Conservation (phyloP, 2,329 filamentous ascomycete species). For the Calonectria pteridis region DNA sequence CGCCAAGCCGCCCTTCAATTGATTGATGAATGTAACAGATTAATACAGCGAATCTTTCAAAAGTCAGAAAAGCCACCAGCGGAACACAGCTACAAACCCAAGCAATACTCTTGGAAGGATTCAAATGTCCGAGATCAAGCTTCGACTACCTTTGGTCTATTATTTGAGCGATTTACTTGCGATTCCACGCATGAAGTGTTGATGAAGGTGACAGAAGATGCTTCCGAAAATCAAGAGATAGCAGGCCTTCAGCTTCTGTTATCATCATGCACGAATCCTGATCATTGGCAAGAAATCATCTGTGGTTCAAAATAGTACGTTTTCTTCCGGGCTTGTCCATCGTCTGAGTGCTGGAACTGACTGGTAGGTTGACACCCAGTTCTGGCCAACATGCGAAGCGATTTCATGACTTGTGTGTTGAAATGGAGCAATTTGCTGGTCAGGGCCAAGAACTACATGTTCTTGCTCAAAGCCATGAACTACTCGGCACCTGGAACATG, state of each 20-base stretch:
- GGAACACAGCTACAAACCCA: neutral
- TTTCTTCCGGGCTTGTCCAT: no score
- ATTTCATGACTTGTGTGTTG: neutral
- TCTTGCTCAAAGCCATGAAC: neutral
- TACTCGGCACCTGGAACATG: neutral
- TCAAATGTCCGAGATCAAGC: neutral
- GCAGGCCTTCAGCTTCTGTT: neutral
- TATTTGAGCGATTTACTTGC: neutral
- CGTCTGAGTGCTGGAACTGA: neutral
- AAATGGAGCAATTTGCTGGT: neutral
- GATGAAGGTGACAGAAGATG: neutral
- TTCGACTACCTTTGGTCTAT: neutral
- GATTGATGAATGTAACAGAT: neutral
- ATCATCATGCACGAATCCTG: neutral
- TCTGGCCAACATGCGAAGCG: neutral
- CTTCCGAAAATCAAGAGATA: neutral
- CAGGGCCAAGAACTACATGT: neutral
- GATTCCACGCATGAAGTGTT: neutral
- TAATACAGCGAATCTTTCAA: neutral
- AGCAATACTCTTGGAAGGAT: neutral
- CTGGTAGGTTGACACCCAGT: neutral
- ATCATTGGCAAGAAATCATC: neutral
- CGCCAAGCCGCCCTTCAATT: neutral
- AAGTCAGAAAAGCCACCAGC: neutral
- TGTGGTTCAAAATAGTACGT: neutral